A percentile compares a stretch with the other conserved stretches of the same genome.
These are phyloP conservation scores for Podospora anserina DNA, from an alignment of 495 filamentous ascomycete species.

Conservation along the genomic window DNA sequence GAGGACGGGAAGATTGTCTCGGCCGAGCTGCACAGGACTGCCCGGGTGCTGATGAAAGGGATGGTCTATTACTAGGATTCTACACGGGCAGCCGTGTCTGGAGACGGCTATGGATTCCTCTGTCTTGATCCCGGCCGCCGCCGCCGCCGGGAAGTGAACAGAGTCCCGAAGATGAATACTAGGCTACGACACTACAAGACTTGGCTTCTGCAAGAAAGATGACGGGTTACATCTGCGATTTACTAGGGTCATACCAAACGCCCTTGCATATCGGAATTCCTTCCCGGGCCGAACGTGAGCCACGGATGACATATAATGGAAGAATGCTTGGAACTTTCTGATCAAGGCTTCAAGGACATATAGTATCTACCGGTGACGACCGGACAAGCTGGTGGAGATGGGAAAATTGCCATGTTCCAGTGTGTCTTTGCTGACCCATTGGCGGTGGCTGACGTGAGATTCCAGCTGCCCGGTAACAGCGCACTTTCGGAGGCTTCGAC, in stretches of 20 bases:
- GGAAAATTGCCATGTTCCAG: background rate
- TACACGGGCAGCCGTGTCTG: background rate
- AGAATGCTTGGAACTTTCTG: background rate
- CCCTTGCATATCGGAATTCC: background rate
- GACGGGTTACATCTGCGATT: background rate
- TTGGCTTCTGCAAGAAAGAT: conserved; percentile 1
- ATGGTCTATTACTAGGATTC: conserved; percentile 47
- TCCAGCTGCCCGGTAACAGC: background rate
- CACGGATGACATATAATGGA: background rate
- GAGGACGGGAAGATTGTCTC: conserved; percentile 39
- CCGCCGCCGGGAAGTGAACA: too few species aligned
- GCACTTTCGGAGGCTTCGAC: conserved; percentile 6
- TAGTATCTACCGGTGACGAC: background rate
- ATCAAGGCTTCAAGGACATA: background rate
- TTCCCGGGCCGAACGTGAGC: background rate
- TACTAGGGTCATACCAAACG: background rate
- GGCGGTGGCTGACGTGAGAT: conserved; percentile 15
- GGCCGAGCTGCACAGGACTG: conserved; percentile 53
- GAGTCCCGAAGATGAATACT: too few species aligned
- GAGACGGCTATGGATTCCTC: too few species aligned
- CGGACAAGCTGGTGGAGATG: background rate
- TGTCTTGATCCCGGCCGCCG: too few species aligned
- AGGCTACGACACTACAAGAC: background rate
- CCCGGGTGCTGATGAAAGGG: conserved; percentile 56
- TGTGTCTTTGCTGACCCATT: background rate